Percentiles rank a stretch among this genome's conserved stretches.
Conservation (phyloP, 306 rosid species). For the Malus domestica region ASM211411v1 NC_041805.1:12345501-12346000, state of each 20-base stretch:
- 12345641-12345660: slow-evolving; percentile 10
- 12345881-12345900: slow-evolving; percentile 33
- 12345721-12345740: not conserved
- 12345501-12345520: not conserved
- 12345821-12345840: not conserved
- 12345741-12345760: not conserved
- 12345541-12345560: not conserved
- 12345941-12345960: slow-evolving; percentile 93
- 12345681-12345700: not conserved
- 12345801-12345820: not conserved
- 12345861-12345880: slow-evolving; percentile 21
- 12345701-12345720: not conserved
- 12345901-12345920: slow-evolving; percentile 33
- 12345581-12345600: not conserved
- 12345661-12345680: slow-evolving; percentile 2
- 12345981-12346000: slow-evolving; percentile 73
- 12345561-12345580: not conserved
- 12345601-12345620: not conserved
- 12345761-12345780: not conserved
- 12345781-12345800: not conserved
- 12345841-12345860: not conserved
- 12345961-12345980: slow-evolving; percentile 91
- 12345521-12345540: not conserved
- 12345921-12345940: slow-evolving; percentile 74
- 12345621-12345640: slow-evolving; percentile 3